phyloP scores from a whole-genome alignment of 2,329 filamentous ascomycete genomes.

The Westerdykella aurantiaca region DNA sequence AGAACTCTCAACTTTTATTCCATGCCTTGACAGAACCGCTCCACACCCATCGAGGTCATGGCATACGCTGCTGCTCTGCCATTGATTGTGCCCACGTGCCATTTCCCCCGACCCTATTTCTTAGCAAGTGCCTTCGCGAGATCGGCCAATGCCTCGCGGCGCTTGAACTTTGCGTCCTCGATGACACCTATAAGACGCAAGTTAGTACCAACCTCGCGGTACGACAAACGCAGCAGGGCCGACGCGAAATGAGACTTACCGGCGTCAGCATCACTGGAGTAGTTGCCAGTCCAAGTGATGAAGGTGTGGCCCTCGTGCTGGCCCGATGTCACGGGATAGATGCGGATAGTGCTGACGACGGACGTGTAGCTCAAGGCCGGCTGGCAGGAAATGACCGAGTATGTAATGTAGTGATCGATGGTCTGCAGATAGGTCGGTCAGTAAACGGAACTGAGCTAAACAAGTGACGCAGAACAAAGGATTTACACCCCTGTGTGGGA shows the following conservation, averaged over 20 bases:
- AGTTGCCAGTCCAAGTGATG: conserved; percentile 63
- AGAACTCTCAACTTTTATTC: too few relatives aligned
- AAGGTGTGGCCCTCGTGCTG: conserved; percentile 60
- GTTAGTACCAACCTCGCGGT: conserved; percentile 2
- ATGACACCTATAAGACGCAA: conserved; percentile 53
- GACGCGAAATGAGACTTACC: conserved; percentile 44
- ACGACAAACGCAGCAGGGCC: neutral
- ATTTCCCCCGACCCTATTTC: conserved; percentile 20
- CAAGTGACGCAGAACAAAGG: too few relatives aligned
- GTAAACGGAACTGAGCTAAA: too few relatives aligned
- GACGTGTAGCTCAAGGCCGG: conserved; percentile 61
- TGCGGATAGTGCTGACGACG: conserved; percentile 61
- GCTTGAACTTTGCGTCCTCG: conserved; percentile 71
- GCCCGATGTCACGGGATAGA: conserved; percentile 61
- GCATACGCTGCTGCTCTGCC: too few relatives aligned
- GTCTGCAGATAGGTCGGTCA: conserved; percentile 40
- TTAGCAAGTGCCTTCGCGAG: conserved; percentile 50
- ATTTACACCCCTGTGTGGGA: too few relatives aligned
- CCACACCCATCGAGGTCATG: too few relatives aligned
- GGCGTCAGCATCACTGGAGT: conserved; percentile 64
- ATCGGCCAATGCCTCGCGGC: conserved; percentile 63
- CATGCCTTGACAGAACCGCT: too few relatives aligned
- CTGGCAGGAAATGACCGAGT: conserved; percentile 62
- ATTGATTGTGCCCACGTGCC: too few relatives aligned
- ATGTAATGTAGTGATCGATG: conserved; percentile 71